These are phyloP conservation scores for Brassica incana DNA, from an alignment of 345 rosid genomes.

Conservation along the genomic window DNA sequence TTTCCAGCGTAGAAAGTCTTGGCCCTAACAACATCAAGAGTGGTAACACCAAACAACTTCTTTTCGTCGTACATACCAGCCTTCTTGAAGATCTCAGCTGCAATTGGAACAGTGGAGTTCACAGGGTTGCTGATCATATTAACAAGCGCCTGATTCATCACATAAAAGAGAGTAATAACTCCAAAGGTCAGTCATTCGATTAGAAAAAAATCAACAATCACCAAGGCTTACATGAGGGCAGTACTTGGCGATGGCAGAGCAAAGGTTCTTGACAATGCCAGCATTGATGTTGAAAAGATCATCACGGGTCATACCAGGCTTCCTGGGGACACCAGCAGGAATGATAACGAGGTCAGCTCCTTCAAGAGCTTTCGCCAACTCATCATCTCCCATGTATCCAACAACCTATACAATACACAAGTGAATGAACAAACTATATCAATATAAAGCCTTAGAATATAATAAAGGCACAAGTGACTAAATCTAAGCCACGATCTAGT, in stretches of 20 bases:
- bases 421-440: not conserved
- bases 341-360: slow-evolving; percentile 64
- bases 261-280: slow-evolving; percentile 41
- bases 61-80: slow-evolving; percentile 69
- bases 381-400: slow-evolving; percentile 46
- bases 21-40: slow-evolving; percentile 83
- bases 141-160: slow-evolving; percentile 41
- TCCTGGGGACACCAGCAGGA: slow-evolving; percentile 77
- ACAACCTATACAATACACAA: not conserved
- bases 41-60: slow-evolving; percentile 73
- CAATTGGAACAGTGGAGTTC: slow-evolving; percentile 78
- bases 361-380: slow-evolving; percentile 44
- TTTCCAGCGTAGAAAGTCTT: slow-evolving; percentile 79
- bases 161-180: not conserved
- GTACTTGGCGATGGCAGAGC: slow-evolving; percentile 32
- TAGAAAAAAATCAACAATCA: not conserved
- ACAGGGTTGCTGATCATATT: slow-evolving; percentile 86
- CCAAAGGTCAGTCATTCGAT: not conserved
- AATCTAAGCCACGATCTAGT: not conserved
- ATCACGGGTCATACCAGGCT: slow-evolving; percentile 21
- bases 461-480: too few relatives aligned
- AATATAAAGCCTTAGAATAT: not conserved
- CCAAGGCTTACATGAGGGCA: slow-evolving; percentile 48
- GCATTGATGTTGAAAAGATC: slow-evolving; percentile 42
- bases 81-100: slow-evolving; percentile 71